A percentile compares a stretch with the other conserved stretches of the same genome.
Conservation (phyloP, 1,284 basidiomycete species). For the Coniferiporia sulphurascens region DNA sequence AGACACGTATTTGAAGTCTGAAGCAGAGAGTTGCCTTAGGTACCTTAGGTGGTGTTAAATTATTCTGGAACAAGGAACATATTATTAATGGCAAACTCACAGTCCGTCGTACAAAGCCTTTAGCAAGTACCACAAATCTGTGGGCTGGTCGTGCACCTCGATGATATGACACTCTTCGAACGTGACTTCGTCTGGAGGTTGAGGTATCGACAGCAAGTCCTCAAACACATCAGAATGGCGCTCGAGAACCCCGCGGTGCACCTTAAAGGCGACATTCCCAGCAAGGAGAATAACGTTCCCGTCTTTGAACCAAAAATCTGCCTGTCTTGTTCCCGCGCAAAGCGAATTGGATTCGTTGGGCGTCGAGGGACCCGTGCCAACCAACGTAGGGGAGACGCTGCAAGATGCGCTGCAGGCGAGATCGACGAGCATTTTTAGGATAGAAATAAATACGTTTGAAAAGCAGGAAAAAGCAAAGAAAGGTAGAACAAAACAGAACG, state of each 20-base stretch:
- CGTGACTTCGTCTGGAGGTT: conserved; percentile 38
- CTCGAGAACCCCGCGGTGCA: conserved; percentile 64
- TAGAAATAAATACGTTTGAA: not conserved
- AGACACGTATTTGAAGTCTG: conserved; percentile 53
- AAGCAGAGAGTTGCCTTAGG: conserved; percentile 38
- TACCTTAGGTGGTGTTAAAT: conserved; percentile 28
- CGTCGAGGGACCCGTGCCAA: not conserved
- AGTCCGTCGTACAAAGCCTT: conserved; percentile 56
- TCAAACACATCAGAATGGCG: conserved; percentile 70
- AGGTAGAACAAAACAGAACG: not conserved
- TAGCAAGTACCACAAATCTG: conserved; percentile 55
- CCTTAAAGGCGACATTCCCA: conserved; percentile 55
- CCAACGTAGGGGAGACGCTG: not conserved
- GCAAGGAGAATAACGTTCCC: conserved; percentile 63
- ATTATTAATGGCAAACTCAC: conserved; percentile 24
- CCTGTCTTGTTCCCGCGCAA: conserved; percentile 4
- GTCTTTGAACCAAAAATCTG: conserved; percentile 68
- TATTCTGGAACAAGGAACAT: not conserved
- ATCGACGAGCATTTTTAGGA: not conserved
- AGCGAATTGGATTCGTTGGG: conserved; percentile 2
- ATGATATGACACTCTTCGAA: conserved; percentile 49
- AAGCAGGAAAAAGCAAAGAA: not conserved
- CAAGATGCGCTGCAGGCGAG: not conserved
- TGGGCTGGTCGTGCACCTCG: conserved; percentile 50
- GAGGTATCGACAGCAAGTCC: conserved; percentile 58